Conservation (phyloP, 768 basidiomycete genomes). For the Multifurca ochricompacta region DNA sequence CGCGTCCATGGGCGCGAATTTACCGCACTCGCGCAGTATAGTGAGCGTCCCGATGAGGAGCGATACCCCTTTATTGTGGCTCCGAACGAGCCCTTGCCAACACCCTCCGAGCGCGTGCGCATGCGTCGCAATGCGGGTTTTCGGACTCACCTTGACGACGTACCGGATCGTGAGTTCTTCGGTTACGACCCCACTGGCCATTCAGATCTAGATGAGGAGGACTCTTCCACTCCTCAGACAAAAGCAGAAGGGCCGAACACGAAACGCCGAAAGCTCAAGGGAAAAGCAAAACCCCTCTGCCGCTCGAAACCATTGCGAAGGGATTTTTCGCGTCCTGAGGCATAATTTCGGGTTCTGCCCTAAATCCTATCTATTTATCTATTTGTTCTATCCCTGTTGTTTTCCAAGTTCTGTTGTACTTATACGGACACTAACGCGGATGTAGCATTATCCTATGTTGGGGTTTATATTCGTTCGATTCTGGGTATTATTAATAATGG, state of each 20-base stretch:
- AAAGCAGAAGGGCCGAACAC: neutral
- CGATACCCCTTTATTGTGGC: conserved; percentile 24
- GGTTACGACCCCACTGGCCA: conserved; percentile 1
- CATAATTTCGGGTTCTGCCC: neutral
- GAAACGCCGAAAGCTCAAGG: conserved; percentile 3
- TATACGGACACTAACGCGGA: neutral
- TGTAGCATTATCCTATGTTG: neutral
- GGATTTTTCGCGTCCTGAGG: conserved; percentile 7
- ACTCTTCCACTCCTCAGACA: neutral
- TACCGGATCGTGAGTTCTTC: conserved; percentile 23
- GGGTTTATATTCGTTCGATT: neutral
- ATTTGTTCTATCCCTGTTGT: neutral
- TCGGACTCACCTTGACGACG: conserved; percentile 12
- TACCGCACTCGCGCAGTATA: conserved; percentile 21
- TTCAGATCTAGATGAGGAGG: conserved; percentile 6
- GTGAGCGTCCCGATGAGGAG: conserved; percentile 18
- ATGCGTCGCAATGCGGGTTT: conserved; percentile 18
- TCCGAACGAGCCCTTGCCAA: conserved; percentile 17
- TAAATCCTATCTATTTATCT: neutral
- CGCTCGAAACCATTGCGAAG: conserved; percentile 5
- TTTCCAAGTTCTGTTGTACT: neutral
- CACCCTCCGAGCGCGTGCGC: conserved; percentile 21
- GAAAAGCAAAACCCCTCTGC: neutral
- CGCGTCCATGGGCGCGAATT: conserved; percentile 23
- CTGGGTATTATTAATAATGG: neutral